Percentiles rank a stretch among this genome's conserved stretches.
Conservation (phyloP, 2,329 filamentous ascomycete species). For the Xylaria sp. region DNA sequence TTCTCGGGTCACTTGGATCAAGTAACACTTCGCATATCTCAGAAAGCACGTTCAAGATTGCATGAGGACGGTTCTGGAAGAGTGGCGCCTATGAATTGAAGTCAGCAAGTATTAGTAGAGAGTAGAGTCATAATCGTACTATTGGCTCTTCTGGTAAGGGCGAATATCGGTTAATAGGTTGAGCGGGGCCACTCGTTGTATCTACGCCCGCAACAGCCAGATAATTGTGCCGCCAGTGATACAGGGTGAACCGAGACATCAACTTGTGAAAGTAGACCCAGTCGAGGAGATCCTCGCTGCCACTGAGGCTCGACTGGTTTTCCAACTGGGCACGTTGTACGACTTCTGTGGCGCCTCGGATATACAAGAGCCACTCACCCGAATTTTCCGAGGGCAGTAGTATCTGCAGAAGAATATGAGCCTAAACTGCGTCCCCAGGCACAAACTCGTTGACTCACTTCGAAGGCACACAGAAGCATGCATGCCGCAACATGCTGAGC, state of each 20-base stretch:
- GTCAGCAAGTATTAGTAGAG: background rate
- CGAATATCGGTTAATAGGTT: background rate
- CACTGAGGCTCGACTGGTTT: background rate
- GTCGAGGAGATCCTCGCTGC: constrained; percentile 40
- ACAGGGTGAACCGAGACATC: constrained; percentile 45
- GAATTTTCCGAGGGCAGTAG: constrained; percentile 43
- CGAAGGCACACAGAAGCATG: constrained; percentile 49
- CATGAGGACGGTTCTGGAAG: constrained; percentile 34
- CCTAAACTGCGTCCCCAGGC: background rate
- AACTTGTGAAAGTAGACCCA: constrained; percentile 49
- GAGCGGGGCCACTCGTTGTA: background rate
- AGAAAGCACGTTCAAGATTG: constrained; percentile 41
- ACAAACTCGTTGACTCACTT: constrained; percentile 37
- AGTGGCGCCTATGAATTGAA: constrained; percentile 11
- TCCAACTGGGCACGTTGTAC: constrained; percentile 29
- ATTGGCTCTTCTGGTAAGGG: constrained; percentile 12
- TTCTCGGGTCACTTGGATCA: constrained; percentile 40
- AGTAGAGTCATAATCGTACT: constrained; percentile 18
- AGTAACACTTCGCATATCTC: constrained; percentile 42
- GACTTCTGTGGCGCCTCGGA: constrained; percentile 42
- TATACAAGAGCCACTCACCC: constrained; percentile 47
- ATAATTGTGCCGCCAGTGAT: constrained; percentile 43
- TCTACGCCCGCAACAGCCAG: constrained; percentile 14
- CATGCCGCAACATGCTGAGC: constrained; percentile 48
- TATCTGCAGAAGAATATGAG: constrained; percentile 38